Evolutionary conservation across 768 basidiomycete species (phyloP).

Genomic region (Kwoniella bestiolae): DNA sequence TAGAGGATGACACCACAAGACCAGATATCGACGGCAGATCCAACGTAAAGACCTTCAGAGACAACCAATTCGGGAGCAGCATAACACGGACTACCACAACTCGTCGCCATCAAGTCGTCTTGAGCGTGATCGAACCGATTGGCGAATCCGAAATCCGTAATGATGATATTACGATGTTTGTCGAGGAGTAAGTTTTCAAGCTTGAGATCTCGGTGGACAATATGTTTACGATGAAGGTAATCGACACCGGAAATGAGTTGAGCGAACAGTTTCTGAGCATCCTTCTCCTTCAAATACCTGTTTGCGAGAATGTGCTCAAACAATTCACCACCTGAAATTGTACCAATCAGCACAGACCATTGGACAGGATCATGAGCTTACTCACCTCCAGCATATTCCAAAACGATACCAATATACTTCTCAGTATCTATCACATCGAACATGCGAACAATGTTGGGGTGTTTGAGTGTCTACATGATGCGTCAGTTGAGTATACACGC

Average conservation of each 20-base stretch:
- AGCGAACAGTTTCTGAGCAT: slow-evolving; percentile 93
- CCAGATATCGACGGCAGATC: slow-evolving; percentile 98
- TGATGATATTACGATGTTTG: slow-evolving; percentile 96
- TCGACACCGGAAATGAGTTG: slow-evolving; percentile 98
- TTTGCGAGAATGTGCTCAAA: slow-evolving; percentile 99
- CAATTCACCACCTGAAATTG: slow-evolving; percentile 72
- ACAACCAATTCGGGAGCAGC: slow-evolving; percentile 98
- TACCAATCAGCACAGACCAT: not conserved
- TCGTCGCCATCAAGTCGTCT: slow-evolving; percentile 98
- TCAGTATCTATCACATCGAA: slow-evolving; percentile 99
- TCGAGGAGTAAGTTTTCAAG: slow-evolving; percentile 97
- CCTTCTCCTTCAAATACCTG: slow-evolving; percentile 89
- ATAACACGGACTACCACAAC: slow-evolving; percentile 96
- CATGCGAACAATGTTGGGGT: slow-evolving; percentile 95
- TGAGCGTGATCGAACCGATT: slow-evolving; percentile 91
- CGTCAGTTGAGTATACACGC: not conserved
- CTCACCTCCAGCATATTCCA: slow-evolving; percentile 92
- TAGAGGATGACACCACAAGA: slow-evolving; percentile 97
- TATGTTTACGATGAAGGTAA: slow-evolving; percentile 99
- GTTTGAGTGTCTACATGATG: slow-evolving; percentile 74
- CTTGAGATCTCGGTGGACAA: slow-evolving; percentile 98
- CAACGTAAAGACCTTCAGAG: slow-evolving; percentile 93
- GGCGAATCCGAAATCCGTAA: slow-evolving; percentile 99
- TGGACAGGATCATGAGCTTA: not conserved
- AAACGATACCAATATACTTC: slow-evolving; percentile 98